A percentile compares a stretch with the other conserved stretches of the same genome.
These are phyloP conservation scores for Kalanchoe fedtschenkoi DNA, from an alignment of 164 flowering plant species.

Conservation along the genomic window DNA sequence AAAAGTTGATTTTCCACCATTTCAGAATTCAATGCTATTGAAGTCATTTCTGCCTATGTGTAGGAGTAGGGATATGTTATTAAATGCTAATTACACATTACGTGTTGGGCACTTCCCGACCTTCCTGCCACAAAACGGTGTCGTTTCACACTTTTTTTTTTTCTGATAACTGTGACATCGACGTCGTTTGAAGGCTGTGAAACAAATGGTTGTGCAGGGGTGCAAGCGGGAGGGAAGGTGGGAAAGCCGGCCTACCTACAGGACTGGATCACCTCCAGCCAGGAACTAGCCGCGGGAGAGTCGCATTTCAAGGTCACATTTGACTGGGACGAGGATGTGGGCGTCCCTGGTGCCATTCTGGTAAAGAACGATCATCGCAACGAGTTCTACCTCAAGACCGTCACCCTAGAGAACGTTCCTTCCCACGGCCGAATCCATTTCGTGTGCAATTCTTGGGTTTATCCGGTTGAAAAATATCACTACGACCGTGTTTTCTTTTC, in stretches of 20 bases:
- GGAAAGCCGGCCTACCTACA: slow-evolving; percentile 36
- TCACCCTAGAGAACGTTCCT: slow-evolving; percentile 47
- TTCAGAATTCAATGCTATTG: not conserved
- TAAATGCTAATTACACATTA: not conserved
- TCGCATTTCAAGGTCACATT: slow-evolving; percentile 29
- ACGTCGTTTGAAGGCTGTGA: not conserved
- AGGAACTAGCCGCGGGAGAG: slow-evolving; percentile 21
- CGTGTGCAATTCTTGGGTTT: slow-evolving; percentile 60
- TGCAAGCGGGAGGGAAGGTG: slow-evolving; percentile 19
- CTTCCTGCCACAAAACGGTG: not conserved
- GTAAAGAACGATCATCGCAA: slow-evolving; percentile 34
- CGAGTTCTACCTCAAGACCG: slow-evolving; percentile 37
- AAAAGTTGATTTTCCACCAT: not conserved
- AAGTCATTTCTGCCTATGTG: not conserved
- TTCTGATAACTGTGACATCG: not conserved
- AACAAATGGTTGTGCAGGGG: slow-evolving; percentile 17
- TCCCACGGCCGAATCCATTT: slow-evolving; percentile 38
- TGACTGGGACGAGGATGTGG: slow-evolving; percentile 40
- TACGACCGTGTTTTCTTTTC: slow-evolving; percentile 43
- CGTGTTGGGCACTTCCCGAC: not conserved
- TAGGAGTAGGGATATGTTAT: not conserved
- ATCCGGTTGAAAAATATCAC: slow-evolving; percentile 32
- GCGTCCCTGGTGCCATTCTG: slow-evolving; percentile 43
- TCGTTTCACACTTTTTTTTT: not conserved
- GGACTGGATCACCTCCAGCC: slow-evolving; percentile 21